Conservation (phyloP, 179 eudicot genomes). For the Vitellaria paradoxa region DNA sequence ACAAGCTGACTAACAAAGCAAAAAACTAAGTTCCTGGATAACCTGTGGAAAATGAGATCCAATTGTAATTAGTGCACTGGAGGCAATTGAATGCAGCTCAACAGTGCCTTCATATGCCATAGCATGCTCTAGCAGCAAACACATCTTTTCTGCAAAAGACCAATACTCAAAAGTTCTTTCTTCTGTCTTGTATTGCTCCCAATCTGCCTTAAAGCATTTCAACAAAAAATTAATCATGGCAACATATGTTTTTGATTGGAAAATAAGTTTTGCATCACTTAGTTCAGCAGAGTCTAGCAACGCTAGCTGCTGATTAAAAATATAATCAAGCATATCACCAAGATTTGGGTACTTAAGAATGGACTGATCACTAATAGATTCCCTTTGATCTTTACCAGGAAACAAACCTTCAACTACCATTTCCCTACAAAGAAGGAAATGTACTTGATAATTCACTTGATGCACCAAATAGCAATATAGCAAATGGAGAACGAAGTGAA, state of each 20-base stretch:
- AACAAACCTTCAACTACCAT: constrained; percentile 83
- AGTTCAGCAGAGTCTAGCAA: constrained; percentile 46
- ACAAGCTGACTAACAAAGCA: constrained; percentile 1
- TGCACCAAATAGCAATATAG: no score
- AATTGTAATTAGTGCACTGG: constrained; percentile 64
- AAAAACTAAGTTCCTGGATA: constrained; percentile 9
- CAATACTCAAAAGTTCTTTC: constrained; percentile 40
- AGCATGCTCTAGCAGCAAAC: constrained; percentile 82
- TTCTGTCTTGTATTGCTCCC: constrained; percentile 30
- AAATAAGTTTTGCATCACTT: constrained; percentile 66
- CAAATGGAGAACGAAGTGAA: no score
- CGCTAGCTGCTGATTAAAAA: constrained; percentile 63
- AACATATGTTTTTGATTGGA: constrained; percentile 69
- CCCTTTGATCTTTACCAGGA: constrained; percentile 64
- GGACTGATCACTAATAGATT: constrained; percentile 34
- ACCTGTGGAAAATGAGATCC: constrained; percentile 85
- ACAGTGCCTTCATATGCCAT: constrained; percentile 90
- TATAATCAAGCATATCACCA: constrained; percentile 68
- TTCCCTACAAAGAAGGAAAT: constrained; percentile 62
- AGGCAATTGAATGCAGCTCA: constrained; percentile 87
- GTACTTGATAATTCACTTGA: no score
- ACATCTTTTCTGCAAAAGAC: constrained; percentile 52
- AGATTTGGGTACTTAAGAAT: constrained; percentile 64
- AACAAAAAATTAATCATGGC: constrained; percentile 79
- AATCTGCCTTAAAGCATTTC: constrained; percentile 80